These are phyloP conservation scores for Blumeria hordei DNA, from an alignment of 2,329 filamentous ascomycete species.

Conservation along the genomic window DNA sequence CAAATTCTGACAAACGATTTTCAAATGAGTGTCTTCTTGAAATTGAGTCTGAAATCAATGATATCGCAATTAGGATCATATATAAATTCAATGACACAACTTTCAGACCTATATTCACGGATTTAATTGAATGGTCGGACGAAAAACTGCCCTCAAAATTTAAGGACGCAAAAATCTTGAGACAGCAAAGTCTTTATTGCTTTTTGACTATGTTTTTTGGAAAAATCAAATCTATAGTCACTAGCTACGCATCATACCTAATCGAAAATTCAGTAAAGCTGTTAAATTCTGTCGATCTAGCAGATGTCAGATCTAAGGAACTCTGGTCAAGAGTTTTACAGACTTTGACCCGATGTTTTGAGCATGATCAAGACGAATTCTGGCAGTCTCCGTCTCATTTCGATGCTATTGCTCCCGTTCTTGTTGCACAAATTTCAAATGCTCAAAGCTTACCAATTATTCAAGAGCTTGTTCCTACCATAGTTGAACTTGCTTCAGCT, in stretches of 20 bases:
- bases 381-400: constrained; percentile 89
- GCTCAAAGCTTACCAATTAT: constrained; percentile 21
- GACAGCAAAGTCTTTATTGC: constrained; percentile 55
- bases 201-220: constrained; percentile 65
- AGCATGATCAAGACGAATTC: constrained; percentile 83
- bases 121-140: constrained; percentile 61
- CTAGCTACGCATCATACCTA: constrained; percentile 69
- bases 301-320: constrained; percentile 24
- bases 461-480: constrained; percentile 41
- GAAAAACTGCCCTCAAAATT: constrained; percentile 37
- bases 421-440: constrained; percentile 40
- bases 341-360: constrained; percentile 52
- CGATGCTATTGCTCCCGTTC: constrained; percentile 38
- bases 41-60: constrained; percentile 41
- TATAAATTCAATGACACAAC: constrained; percentile 89
- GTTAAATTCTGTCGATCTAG: constrained; percentile 23
- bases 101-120: constrained; percentile 76
- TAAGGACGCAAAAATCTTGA: constrained; percentile 27
- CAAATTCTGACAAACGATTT: constrained; percentile 20
- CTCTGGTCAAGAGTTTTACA: constrained; percentile 48
- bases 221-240: constrained; percentile 79
- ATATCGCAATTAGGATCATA: constrained; percentile 65
- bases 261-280: constrained; percentile 49
- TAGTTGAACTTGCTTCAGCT: constrained; percentile 57
- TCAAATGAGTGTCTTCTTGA: constrained; percentile 24